Evolutionary conservation across 768 basidiomycete genomes (phyloP), one percentile per base, ranked within the genome.

Genomic region (Hygrophoropsis aurantiaca): DNA sequence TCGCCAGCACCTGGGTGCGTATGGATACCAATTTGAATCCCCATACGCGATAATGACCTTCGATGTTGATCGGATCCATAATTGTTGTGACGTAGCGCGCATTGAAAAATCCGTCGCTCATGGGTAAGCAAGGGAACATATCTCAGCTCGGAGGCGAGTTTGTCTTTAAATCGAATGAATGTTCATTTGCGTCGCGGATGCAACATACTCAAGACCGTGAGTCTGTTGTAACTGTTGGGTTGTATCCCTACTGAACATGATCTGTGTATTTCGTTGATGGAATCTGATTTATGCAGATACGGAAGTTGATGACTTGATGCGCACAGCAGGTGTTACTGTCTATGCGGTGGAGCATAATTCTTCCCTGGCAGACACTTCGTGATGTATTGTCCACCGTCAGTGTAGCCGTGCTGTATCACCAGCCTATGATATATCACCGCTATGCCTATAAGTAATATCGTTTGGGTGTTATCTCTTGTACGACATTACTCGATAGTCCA

Each of bases 131-230:
- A 46, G 84, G 83, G 0, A 80, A 82, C 41, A 54, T 79, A n/a
- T 71, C 74, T 0, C 82, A 86, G 57, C 63, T 82, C 0, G 83
- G 83, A 4, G 82, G 81, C 3, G 83, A 86, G 20, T 84, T 84
- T 43, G 60, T 86, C 11, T 67, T 85, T 40, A 79, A 79, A 18
- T 79, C 80, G 16, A 80, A 80, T 81, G 52, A 25, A 20, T 84
- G 81, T 53, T 58, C 64, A 0, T 82, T 79, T 49, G 79, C 76
- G 7, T 74, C 70, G 26, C 68, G 80, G 6, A 84, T 85, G 84
- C 68, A 73, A 48, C 74, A 85, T 50, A 78, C 82, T 0, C 75
- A 83, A 59, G 82, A 84, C 60, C 82, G 71, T 73, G 44, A 49
- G 63, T 60, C 2, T 11, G 43, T 27, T 35, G n/a, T 3, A 16